A percentile compares a stretch with the other conserved stretches of the same genome.
Evolutionary conservation across 768 basidiomycete genomes (phyloP).

Genomic region (Naganishia vishniacii): DNA sequence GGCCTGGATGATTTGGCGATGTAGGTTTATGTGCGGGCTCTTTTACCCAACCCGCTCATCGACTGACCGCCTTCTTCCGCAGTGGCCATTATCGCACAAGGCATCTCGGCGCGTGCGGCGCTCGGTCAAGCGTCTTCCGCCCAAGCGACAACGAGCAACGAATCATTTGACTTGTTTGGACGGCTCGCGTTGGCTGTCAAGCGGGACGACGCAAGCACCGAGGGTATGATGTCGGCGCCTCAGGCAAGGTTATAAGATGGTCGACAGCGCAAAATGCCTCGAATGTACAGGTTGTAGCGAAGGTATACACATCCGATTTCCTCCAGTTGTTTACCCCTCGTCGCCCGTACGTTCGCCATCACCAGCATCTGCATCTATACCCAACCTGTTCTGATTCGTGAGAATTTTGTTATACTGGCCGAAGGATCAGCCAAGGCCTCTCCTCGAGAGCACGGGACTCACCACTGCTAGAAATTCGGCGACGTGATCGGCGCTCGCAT

Average conservation of each 20-base stretch:
- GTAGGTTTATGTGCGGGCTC: slow-evolving; percentile 50
- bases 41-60: neutral
- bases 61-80: slow-evolving; percentile 55
- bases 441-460: neutral
- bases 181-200: slow-evolving; percentile 57
- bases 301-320: too few relatives aligned
- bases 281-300: too few relatives aligned
- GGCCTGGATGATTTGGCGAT: slow-evolving; percentile 76
- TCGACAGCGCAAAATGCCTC: too few relatives aligned
- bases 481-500: slow-evolving; percentile 31
- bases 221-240: neutral
- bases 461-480: slow-evolving; percentile 35
- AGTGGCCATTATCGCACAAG: slow-evolving; percentile 62
- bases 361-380: slow-evolving; percentile 9
- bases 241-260: slow-evolving; percentile 38
- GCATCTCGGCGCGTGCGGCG: slow-evolving; percentile 80
- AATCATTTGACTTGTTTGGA: slow-evolving; percentile 55
- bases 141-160: slow-evolving; percentile 55
- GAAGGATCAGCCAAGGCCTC: neutral
- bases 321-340: too few relatives aligned
- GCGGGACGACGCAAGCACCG: slow-evolving; percentile 32
- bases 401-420: slow-evolving; percentile 24
- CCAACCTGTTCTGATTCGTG: slow-evolving; percentile 21
- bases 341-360: slow-evolving; percentile 5
- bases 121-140: slow-evolving; percentile 85